Evolutionary conservation across 1,284 basidiomycete species (phyloP).

Genomic region (Apiotrichum gracile): DNA sequence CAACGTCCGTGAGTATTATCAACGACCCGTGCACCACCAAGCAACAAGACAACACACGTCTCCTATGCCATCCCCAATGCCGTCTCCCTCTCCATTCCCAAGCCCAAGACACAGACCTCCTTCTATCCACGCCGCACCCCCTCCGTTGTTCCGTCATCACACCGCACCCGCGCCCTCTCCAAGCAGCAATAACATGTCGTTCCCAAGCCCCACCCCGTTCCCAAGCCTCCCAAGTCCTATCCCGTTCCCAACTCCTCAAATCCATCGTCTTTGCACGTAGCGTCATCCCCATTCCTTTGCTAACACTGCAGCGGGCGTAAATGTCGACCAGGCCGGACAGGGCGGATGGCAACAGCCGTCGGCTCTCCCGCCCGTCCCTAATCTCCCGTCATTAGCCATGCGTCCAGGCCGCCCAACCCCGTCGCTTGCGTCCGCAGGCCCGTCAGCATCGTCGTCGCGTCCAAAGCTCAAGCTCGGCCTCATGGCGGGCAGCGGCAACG

Average conservation of each 20-base stretch:
- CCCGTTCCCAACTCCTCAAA: background rate
- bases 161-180: background rate
- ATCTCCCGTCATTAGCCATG: constrained; percentile 9
- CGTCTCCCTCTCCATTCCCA: background rate
- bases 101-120: background rate
- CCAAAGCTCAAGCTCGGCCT: constrained; percentile 29
- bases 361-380: background rate
- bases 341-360: constrained; percentile 40
- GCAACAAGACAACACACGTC: background rate
- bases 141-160: background rate
- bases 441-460: constrained; percentile 17
- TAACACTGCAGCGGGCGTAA: constrained; percentile 32
- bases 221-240: background rate
- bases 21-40: background rate
- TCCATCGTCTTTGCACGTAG: background rate
- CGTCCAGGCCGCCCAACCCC: constrained; percentile 1
- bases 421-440: constrained; percentile 14
- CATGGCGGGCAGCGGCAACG: background rate
- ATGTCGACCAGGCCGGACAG: constrained; percentile 41
- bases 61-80: background rate
- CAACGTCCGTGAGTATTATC: constrained; percentile 44
- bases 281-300: background rate
- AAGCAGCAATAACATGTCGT: background rate
- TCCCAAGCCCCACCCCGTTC: background rate
- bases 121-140: background rate